These are phyloP conservation scores for Filobasidium wieringae DNA, from an alignment of 768 basidiomycete species.

Conservation along the genomic window DNA sequence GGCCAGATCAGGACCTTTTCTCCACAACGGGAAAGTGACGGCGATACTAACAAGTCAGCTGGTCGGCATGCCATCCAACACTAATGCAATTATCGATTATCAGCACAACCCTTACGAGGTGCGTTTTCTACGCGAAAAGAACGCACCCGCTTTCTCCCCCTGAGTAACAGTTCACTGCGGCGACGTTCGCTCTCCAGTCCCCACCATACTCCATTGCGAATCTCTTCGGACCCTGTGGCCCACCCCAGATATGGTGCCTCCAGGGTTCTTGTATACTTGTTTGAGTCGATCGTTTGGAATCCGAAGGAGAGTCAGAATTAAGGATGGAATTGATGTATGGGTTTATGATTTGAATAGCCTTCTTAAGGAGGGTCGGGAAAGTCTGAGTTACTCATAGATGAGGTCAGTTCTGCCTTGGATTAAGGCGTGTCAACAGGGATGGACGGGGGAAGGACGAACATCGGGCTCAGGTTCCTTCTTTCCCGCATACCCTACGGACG, in stretches of 20 bases:
- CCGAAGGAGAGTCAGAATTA: not conserved
- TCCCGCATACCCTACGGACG: conserved; percentile 18
- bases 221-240: conserved; percentile 11
- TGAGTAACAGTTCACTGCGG: conserved; percentile 37
- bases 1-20: not conserved
- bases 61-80: conserved; percentile 39
- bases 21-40: not conserved
- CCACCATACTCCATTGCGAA: conserved; percentile 34
- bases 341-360: conserved; percentile 32
- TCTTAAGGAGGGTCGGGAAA: conserved; percentile 26
- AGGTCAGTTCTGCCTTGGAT: not conserved
- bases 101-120: not conserved
- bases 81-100: conserved; percentile 3
- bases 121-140: not conserved
- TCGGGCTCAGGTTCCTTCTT: conserved; percentile 5
- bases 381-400: conserved; percentile 2
- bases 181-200: conserved; percentile 33
- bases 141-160: conserved; percentile 28
- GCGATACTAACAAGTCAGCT: conserved; percentile 35
- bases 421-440: not conserved
- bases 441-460: not conserved
- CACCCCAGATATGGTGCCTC: not conserved
- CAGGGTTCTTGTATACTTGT: too few species aligned
- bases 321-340: conserved; percentile 31
- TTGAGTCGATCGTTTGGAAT: not conserved